These are phyloP conservation scores for Paraphoma sp. DNA, from an alignment of 2,329 filamentous ascomycete genomes.

Conservation along the genomic window DNA sequence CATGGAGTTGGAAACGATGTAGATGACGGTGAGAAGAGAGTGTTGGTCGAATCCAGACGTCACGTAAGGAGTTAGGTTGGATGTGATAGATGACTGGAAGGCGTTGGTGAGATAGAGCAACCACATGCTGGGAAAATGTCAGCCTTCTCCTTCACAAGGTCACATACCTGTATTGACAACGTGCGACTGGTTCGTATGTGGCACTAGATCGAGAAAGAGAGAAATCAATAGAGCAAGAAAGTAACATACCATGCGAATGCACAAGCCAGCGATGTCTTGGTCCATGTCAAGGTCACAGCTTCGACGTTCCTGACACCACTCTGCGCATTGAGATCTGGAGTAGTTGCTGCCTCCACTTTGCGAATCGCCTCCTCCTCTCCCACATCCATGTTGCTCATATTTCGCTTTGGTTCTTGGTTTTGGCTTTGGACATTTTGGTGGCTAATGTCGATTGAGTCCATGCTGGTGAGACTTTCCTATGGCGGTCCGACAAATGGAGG, in stretches of 20 bases:
- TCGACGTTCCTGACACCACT: slow-evolving; percentile 45
- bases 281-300: slow-evolving; percentile 48
- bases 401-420: slow-evolving; percentile 14
- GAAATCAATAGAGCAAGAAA: neutral
- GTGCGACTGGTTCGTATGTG: no score
- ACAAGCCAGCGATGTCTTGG: slow-evolving; percentile 38
- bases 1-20: slow-evolving; percentile 33
- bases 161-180: no score
- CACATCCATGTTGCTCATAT: slow-evolving; percentile 14
- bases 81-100: slow-evolving; percentile 46
- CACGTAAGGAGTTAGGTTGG: slow-evolving; percentile 43
- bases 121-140: slow-evolving; percentile 19
- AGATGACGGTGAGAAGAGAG: slow-evolving; percentile 33
- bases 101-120: slow-evolving; percentile 54
- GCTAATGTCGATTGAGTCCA: neutral
- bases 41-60: slow-evolving; percentile 34
- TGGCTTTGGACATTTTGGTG: neutral
- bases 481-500: no score
- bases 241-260: slow-evolving; percentile 42
- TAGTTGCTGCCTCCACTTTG: slow-evolving; percentile 20
- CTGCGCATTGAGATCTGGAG: slow-evolving; percentile 27
- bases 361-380: slow-evolving; percentile 23
- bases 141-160: neutral
- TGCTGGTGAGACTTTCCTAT: neutral
- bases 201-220: no score